Conservation (phyloP, 2,329 filamentous ascomycete species). For the Colletotrichum cordylinicola region DNA sequence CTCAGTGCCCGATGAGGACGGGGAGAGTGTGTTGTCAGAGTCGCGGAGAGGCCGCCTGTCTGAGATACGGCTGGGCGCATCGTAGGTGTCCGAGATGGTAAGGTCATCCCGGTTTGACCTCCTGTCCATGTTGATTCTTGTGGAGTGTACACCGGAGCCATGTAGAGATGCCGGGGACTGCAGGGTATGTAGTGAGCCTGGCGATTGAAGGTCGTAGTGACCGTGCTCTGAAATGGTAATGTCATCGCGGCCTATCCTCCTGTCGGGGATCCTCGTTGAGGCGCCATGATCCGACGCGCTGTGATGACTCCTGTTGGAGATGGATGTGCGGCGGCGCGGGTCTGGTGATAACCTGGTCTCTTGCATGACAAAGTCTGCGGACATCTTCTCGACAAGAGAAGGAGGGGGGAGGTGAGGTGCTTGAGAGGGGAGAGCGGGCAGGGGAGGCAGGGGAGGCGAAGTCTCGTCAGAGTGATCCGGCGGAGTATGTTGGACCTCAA, state of each 20-base stretch:
- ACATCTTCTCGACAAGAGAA: constrained; percentile 23
- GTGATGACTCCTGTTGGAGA: constrained; percentile 28
- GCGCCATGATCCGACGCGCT: constrained; percentile 18
- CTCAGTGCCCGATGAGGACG: constrained; percentile 35
- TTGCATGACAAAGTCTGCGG: constrained; percentile 18
- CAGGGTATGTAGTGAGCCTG: background rate
- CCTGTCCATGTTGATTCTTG: constrained; percentile 5
- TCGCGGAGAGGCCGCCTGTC: constrained; percentile 23
- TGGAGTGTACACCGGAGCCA: background rate
- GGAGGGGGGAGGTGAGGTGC: constrained; percentile 24
- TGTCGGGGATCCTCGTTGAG: constrained; percentile 13
- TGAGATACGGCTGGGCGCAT: constrained; percentile 18
- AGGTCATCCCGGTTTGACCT: background rate
- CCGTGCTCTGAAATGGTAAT: constrained; percentile 23
- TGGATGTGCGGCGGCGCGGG: constrained; percentile 28
- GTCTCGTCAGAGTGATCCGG: background rate
- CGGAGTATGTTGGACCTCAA: constrained; percentile 24
- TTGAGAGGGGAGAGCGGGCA: constrained; percentile 13
- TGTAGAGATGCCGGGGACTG: background rate
- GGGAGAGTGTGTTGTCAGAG: constrained; percentile 31
- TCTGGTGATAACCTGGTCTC: constrained; percentile 20
- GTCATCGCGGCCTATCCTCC: constrained; percentile 18
- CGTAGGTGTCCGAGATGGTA: constrained; percentile 12
- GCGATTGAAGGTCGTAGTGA: constrained; percentile 13
- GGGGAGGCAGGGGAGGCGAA: background rate